Evolutionary conservation across 1,284 basidiomycete genomes (phyloP).

Genomic region (Microbotryum intermedium): DNA sequence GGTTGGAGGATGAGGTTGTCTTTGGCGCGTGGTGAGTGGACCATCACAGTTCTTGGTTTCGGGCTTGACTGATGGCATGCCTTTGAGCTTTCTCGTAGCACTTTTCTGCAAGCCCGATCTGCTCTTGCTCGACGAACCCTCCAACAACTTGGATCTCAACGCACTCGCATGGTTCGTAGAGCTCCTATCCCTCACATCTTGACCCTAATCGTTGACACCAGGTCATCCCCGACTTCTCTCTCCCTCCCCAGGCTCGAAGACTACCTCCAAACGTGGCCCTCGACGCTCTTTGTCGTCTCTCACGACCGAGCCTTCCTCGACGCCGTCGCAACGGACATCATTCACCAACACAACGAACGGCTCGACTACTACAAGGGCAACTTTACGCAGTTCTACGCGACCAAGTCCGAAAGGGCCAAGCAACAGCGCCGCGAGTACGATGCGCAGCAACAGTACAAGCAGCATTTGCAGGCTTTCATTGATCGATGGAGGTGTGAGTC

Average conservation of each 20-base stretch:
- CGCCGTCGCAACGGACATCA: constrained; percentile 56
- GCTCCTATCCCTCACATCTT: constrained; percentile 33
- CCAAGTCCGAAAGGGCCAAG: constrained; percentile 86
- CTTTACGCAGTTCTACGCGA: constrained; percentile 98
- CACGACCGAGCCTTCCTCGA: constrained; percentile 99
- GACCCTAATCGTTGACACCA: background rate
- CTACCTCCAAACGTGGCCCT: constrained; percentile 92
- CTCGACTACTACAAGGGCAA: constrained; percentile 72
- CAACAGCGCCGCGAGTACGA: constrained; percentile 79
- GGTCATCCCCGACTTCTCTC: background rate
- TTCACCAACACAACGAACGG: constrained; percentile 90
- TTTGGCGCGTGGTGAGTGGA: constrained; percentile 45
- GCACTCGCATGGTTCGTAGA: constrained; percentile 38
- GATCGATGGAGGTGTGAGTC: constrained; percentile 87
- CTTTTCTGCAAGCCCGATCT: constrained; percentile 83
- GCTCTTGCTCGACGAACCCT: constrained; percentile 80
- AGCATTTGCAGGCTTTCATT: constrained; percentile 94
- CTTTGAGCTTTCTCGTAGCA: constrained; percentile 56
- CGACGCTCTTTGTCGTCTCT: constrained; percentile 90
- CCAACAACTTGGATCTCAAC: constrained; percentile 78
- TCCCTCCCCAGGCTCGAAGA: constrained; percentile 54
- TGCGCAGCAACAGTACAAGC: constrained; percentile 86
- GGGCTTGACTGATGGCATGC: constrained; percentile 33
- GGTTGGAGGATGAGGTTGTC: constrained; percentile 66
- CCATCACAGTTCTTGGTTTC: background rate